Percentiles rank a stretch among this genome's conserved stretches.
Evolutionary conservation across 176 grass and related monocot genomes (phyloP).

Genomic region (Aegilops sharonensis): DNA sequence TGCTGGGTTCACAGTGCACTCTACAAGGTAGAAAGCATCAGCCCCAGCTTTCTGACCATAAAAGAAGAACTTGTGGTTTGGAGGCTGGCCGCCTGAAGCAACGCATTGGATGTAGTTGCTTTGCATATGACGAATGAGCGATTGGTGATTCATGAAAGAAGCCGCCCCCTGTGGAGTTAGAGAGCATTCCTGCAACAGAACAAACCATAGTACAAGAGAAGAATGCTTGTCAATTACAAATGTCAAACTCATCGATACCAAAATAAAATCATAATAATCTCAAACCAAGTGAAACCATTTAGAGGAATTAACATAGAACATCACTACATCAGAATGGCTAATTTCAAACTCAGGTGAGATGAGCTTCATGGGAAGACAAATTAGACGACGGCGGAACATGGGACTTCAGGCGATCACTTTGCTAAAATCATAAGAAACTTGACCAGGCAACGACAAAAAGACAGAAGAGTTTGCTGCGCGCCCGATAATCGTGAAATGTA

Average conservation of each 20-base stretch:
- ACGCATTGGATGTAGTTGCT: constrained; percentile 73
- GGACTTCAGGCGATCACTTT: neutral
- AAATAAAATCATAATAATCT: neutral
- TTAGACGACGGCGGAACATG: neutral
- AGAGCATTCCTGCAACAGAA: constrained; percentile 60
- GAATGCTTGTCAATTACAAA: neutral
- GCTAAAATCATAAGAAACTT: neutral
- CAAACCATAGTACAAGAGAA: neutral
- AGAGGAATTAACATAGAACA: neutral
- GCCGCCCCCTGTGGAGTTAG: constrained; percentile 72
- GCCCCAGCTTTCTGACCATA: constrained; percentile 79
- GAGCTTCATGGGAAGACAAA: constrained; percentile 19
- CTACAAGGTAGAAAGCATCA: constrained; percentile 75
- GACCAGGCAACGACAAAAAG: neutral
- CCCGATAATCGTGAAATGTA: constrained; percentile 13
- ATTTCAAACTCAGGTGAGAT: neutral
- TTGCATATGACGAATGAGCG: constrained; percentile 93
- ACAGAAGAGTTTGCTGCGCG: neutral
- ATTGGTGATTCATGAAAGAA: constrained; percentile 66
- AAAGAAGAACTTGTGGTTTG: constrained; percentile 96
- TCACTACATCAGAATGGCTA: neutral
- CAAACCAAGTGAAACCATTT: neutral
- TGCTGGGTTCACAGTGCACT: constrained; percentile 79
- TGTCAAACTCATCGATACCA: neutral
- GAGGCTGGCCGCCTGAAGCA: constrained; percentile 84